Evolutionary conservation across 148 eudicot genomes (phyloP), one percentile per base, ranked within the genome.

Genomic region (Vaccinium macrocarpon): DNA sequence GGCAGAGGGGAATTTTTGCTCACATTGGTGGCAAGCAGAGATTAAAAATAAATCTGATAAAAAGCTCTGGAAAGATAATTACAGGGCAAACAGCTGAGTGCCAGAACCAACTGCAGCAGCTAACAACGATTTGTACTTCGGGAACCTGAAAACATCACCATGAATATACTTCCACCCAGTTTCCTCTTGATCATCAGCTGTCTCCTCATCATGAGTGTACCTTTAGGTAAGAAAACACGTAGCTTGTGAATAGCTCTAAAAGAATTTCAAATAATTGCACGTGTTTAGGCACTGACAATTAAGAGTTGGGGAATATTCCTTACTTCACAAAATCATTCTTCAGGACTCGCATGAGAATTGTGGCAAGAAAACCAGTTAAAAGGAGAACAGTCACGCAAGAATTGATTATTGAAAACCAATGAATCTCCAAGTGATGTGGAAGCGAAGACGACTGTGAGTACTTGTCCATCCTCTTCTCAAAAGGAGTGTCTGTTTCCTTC

Each of bases 151-250:
- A 35, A 92, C 97, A 82, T 93, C 94, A 64, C 97, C 93, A 82
- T 93, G 97, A 29, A 93, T 92, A 76, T 91, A 92, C 76, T 92
- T 93, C 97, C 97, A 93, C 51, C 97, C 93, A 79, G 93, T 88
- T 90, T 93, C 97, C 87, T 92, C 94, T 88, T 93, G 97, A 73
- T 93, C 94, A 81, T 93, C 97, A 71, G 91, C 94, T 61, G 93
- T 38, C 88, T 92, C 94, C 86, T 93, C 94, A 79, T 91, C 97
- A 82, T 91, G 93, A 14, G 94, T 93, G 86, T 91, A 93, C 90
- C 97, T 93, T 82, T 53, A 23, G 70, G 82, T 18, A 73, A 2
- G 52, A 51, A 46, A 18, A 71, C 10, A 53, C 14, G 19, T 14
- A 55, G 16, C 5, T 55, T 5, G 16, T 55, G 19, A 14, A 18